These are phyloP conservation scores for Naematelia encephala DNA, from an alignment of 768 basidiomycete species.

Conservation along the genomic window DNA sequence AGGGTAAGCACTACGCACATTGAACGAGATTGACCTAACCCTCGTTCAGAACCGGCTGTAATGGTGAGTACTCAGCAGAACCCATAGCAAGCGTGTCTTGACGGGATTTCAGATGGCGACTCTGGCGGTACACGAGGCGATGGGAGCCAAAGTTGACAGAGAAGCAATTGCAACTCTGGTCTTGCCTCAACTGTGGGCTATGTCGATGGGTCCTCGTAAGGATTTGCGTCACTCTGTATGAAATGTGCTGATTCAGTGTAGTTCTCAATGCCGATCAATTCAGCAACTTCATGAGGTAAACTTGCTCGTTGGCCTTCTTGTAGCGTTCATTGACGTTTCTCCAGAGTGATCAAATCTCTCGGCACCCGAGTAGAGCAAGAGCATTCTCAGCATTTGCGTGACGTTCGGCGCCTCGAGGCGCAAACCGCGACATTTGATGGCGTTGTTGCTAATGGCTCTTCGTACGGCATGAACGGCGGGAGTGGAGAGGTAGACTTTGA, in stretches of 20 bases:
- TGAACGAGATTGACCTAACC: slow-evolving; percentile 3
- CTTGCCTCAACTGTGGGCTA: slow-evolving; percentile 87
- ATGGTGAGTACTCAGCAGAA: slow-evolving; percentile 58
- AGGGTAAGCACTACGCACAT: slow-evolving; percentile 48
- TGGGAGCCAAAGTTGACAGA: slow-evolving; percentile 90
- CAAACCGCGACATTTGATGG: slow-evolving; percentile 54
- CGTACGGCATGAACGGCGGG: slow-evolving; percentile 53
- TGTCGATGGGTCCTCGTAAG: slow-evolving; percentile 93
- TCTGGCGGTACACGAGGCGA: slow-evolving; percentile 84
- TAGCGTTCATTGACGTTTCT: neutral
- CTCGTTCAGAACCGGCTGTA: slow-evolving; percentile 70
- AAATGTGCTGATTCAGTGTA: slow-evolving; percentile 10
- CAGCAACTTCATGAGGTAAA: slow-evolving; percentile 75
- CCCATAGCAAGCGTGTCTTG: neutral
- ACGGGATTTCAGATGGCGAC: slow-evolving; percentile 67
- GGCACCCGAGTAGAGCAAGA: slow-evolving; percentile 86
- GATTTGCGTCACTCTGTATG: slow-evolving; percentile 16
- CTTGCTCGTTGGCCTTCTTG: slow-evolving; percentile 43
- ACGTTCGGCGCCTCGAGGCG: slow-evolving; percentile 86
- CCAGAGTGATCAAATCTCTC: slow-evolving; percentile 52
- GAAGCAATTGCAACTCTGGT: slow-evolving; percentile 87
- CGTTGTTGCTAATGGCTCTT: slow-evolving; percentile 54
- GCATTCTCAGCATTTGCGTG: slow-evolving; percentile 85
- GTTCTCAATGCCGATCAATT: slow-evolving; percentile 65
- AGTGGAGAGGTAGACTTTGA: slow-evolving; percentile 72